Percentiles rank a stretch among this genome's conserved stretches.
Conservation (phyloP, 192 early-diverging fungal genomes). For the Rhizoclosmatium sp. region DNA sequence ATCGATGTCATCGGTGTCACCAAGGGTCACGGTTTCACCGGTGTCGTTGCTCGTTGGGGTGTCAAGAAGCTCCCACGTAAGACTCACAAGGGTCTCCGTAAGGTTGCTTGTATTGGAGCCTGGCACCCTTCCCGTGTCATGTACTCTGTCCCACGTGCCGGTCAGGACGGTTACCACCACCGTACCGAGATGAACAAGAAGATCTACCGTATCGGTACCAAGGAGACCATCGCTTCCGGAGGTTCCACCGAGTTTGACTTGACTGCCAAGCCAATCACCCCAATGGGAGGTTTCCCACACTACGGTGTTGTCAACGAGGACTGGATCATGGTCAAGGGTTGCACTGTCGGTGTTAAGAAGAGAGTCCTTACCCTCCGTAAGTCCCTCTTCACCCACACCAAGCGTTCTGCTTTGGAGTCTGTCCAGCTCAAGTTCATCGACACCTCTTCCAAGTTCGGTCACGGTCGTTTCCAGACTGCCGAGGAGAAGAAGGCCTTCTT, state of each 20-base stretch:
- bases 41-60: conserved; percentile 99
- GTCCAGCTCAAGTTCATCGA: conserved; percentile 99
- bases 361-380: conserved; percentile 98
- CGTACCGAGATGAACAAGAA: conserved; percentile 99
- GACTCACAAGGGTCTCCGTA: conserved; percentile 99
- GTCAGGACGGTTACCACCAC: conserved; percentile 99
- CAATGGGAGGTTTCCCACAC: conserved; percentile 99
- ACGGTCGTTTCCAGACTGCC: conserved; percentile 99
- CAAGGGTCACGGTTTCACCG: conserved; percentile 99
- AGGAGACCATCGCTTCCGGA: conserved; percentile 77
- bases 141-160: conserved; percentile 99
- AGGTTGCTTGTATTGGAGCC: conserved; percentile 99
- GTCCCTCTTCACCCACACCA: conserved; percentile 95
- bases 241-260: conserved; percentile 97
- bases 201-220: conserved; percentile 98
- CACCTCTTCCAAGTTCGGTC: conserved; percentile 98
- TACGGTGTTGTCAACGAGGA: conserved; percentile 99
- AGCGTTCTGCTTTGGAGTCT: conserved; percentile 95
- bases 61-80: conserved; percentile 99
- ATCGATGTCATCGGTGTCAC: conserved; percentile 98
- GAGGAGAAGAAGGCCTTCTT: conserved; percentile 94
- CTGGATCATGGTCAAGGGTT: conserved; percentile 98
- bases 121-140: conserved; percentile 96
- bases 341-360: conserved; percentile 95
- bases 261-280: conserved; percentile 95